Percentiles rank a stretch among this genome's conserved stretches.
Evolutionary conservation across 2,329 filamentous ascomycete species (phyloP).

Genomic region (Ophiostoma sp.): DNA sequence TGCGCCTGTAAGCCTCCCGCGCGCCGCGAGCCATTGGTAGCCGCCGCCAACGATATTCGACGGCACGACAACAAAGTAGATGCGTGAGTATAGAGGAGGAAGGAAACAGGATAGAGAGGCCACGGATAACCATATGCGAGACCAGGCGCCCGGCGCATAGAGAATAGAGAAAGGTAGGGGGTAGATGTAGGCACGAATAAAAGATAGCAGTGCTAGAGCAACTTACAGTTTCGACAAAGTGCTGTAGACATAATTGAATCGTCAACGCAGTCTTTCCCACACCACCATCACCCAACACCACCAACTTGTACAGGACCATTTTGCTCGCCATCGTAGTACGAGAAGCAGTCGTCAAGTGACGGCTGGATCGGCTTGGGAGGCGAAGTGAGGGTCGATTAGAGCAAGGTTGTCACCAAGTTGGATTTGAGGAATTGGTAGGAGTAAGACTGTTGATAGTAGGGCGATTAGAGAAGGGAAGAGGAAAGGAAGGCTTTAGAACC

Average conservation of each 20-base stretch:
- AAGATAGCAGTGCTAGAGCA: slow-evolving; percentile 13
- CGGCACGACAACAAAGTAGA: not conserved
- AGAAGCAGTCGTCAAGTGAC: slow-evolving; percentile 22
- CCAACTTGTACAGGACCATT: slow-evolving; percentile 94
- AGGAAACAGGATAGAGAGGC: not conserved
- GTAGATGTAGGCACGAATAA: not conserved
- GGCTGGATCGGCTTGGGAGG: slow-evolving; percentile 16
- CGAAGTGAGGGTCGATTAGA: slow-evolving; percentile 4
- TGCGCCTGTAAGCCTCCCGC: not conserved
- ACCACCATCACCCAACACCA: slow-evolving; percentile 90
- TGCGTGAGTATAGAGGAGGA: not conserved
- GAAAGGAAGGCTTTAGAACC: not conserved
- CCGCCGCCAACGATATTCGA: not conserved
- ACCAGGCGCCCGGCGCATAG: not conserved
- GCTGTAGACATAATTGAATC: slow-evolving; percentile 94
- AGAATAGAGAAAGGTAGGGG: not conserved
- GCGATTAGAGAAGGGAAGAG: no score
- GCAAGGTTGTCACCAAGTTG: not conserved
- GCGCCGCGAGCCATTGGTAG: not conserved
- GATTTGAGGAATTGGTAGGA: not conserved
- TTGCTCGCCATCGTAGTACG: slow-evolving; percentile 68
- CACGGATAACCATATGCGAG: not conserved
- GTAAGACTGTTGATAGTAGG: no score
- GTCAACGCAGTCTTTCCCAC: slow-evolving; percentile 92
- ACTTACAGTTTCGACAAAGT: slow-evolving; percentile 86